Base-by-base conservation (phyloP, 2,329 filamentous ascomycete genomes). In the Dothideomycetidae sp. region DNA sequence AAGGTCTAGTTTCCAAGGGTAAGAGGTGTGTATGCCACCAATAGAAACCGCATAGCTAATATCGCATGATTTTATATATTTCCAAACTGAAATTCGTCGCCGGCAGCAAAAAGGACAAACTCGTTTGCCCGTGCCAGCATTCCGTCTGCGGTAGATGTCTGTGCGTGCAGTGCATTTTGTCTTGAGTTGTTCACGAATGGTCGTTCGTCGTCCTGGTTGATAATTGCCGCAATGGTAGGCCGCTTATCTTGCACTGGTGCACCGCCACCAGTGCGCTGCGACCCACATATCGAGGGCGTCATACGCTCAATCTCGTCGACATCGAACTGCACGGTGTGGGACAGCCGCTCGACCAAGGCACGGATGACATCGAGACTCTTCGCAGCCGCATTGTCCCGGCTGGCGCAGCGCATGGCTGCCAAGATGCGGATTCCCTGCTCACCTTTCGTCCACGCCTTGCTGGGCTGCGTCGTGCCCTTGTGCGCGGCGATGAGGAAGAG, bases 401-500 rank as follows among this genome's bases (percentile, higher is more conserved):
- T n/a, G 16, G 31, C 28, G 18, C 36, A 38, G 9, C 36, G 14
- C 36, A 38, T 38, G 2, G 29, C 16, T 2, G 36, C 36, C 10
- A 38, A 14, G 5, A 38, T 16, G 7, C 36, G 36, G 12, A 38
- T 38, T 5, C 36, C 36, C 11, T 31, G 29, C 29, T 38, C 36
- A 18, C 16, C 36, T 23, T 38, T 38, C 17, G 30, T 38, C 36
- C 36, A 38, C 10, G 36, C 36, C 14, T 38, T 19, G n/a, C 29
- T 23, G 5, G 36, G 36, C 2, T 32, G 36, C 2, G 36, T 38
- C 2, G 36, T 38, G 7, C 36, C 36, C 15, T 33, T 32, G 18
- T 38, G 36, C 11, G 36, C 18, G 3, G 36, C 36, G 29, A 38
- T 38, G 29, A 38, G 36, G 29, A 38, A 38, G n/a, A 38, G 18